Base-by-base conservation (phyloP, 116 monocot genomes). In the Phalaenopsis hybrid region DNA sequence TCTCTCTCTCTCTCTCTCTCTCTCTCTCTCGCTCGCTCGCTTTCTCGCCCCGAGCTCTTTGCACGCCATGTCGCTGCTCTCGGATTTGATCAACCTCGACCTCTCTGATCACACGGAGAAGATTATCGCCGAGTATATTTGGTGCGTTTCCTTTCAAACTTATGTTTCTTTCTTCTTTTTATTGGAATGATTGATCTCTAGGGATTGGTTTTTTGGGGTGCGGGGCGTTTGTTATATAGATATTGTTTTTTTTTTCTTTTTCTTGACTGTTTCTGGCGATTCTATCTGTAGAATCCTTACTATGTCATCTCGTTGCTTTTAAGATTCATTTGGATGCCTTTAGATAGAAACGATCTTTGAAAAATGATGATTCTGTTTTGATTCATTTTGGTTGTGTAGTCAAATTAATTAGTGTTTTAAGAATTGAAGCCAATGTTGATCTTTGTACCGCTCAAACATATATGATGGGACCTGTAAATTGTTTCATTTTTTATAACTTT, bases 121-220 rank as follows among this genome's bases (percentile, higher is more conserved):
- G 51, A 21, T 77, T 50, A 77, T 77, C 11, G 77, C 25, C 28
- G 77, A 77, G 77, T 52, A 77, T 31, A 77, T 77, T 13, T 77
- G 77, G 77, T 77, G 3, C 25, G 77, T 51, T 75, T 25, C 46
- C n/a, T 75, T 75, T 21, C 75, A 44, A 1, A 0, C 46, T n/a
- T n/a, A 75, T 46, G 1, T n/a, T 3, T n/a, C 33, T 75, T 16
- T 75, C 75, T 46, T 45, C 15, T 72, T 72, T 72, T 41, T 37
- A 55, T 15, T 3, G 15, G 16, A 55, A 55, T 2, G 4, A 55
- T 15, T 55, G 55, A 16, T 55, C 16, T 55, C 55, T 55, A 55
- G 55, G 55, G 55, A 4, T 55, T 16, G 52, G 0, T 41, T 41
- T 41, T 2, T 41, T 41, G 41, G 41, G 4, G 4, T 55, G 13